Conservation (phyloP, 2,329 filamentous ascomycete species). For the Cryphonectria parasitica region DNA sequence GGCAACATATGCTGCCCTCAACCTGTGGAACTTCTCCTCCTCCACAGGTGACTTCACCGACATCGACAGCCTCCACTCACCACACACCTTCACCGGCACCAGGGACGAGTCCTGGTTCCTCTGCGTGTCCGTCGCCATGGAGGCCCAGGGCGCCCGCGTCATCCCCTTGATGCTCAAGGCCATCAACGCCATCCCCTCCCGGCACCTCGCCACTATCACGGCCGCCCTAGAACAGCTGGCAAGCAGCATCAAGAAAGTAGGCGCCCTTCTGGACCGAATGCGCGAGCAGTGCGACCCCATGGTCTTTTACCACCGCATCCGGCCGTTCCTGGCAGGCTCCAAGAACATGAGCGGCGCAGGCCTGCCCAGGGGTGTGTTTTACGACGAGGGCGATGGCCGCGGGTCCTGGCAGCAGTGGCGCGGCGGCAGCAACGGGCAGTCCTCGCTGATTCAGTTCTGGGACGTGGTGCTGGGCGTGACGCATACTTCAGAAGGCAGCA, state of each 20-base stretch:
- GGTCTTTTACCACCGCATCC: slow-evolving; percentile 86
- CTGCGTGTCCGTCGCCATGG: slow-evolving; percentile 84
- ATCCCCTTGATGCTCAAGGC: slow-evolving; percentile 80
- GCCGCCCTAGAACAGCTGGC: slow-evolving; percentile 68
- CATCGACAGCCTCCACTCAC: slow-evolving; percentile 70
- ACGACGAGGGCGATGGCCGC: slow-evolving; percentile 72
- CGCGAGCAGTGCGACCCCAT: slow-evolving; percentile 86
- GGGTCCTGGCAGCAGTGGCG: slow-evolving; percentile 75
- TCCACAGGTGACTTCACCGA: slow-evolving; percentile 57
- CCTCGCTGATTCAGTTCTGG: slow-evolving; percentile 90
- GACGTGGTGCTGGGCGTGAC: slow-evolving; percentile 85
- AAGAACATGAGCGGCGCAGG: slow-evolving; percentile 90
- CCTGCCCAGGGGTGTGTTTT: slow-evolving; percentile 80
- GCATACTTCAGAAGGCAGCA: slow-evolving; percentile 57
- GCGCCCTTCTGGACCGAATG: slow-evolving; percentile 75
- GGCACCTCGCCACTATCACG: slow-evolving; percentile 64
- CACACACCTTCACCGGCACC: slow-evolving; percentile 86
- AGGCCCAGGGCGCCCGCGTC: slow-evolving; percentile 75
- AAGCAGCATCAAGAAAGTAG: slow-evolving; percentile 69
- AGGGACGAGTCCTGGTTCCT: slow-evolving; percentile 95
- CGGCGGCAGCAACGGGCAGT: slow-evolving; percentile 94
- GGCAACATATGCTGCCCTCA: slow-evolving; percentile 85
- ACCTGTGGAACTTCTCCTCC: slow-evolving; percentile 87
- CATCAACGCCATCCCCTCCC: slow-evolving; percentile 66
- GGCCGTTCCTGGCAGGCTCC: slow-evolving; percentile 86